A percentile compares a stretch with the other conserved stretches of the same genome.
These are phyloP conservation scores for Debaryomyces nepalensis DNA, from an alignment of 1,139 yeast genomes.

Conservation along the genomic window DNA sequence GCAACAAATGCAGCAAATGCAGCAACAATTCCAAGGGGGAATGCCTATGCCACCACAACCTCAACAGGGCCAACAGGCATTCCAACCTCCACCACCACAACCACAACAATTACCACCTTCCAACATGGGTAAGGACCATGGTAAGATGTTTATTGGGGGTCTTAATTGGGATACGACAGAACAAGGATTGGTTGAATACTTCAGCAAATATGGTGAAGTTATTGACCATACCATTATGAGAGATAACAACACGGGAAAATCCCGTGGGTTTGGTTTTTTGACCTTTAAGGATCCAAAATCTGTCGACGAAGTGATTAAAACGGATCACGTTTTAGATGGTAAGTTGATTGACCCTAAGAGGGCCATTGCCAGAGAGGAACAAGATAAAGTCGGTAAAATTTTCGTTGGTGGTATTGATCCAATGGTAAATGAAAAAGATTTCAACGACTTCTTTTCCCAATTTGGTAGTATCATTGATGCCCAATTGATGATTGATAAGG, in stretches of 20 bases:
- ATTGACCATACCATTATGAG: slow-evolving; percentile 93
- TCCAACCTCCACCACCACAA: slow-evolving; percentile 22
- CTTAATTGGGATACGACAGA: slow-evolving; percentile 98
- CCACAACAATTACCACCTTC: slow-evolving; percentile 35
- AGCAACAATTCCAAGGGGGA: slow-evolving; percentile 25
- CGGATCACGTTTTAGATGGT: slow-evolving; percentile 92
- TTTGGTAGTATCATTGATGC: slow-evolving; percentile 96
- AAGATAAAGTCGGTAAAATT: slow-evolving; percentile 95
- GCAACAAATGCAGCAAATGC: slow-evolving; percentile 13
- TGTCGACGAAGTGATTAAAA: slow-evolving; percentile 85
- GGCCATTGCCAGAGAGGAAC: slow-evolving; percentile 98
- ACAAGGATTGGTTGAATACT: slow-evolving; percentile 77
- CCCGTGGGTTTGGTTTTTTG: slow-evolving; percentile 95
- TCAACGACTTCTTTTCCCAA: slow-evolving; percentile 83
- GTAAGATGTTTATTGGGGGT: slow-evolving; percentile 98
- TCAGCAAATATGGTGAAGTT: slow-evolving; percentile 89
- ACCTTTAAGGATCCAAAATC: slow-evolving; percentile 83
- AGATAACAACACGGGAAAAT: slow-evolving; percentile 85
- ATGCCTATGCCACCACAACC: slow-evolving; percentile 16
- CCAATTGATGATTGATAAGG: slow-evolving; percentile 96
- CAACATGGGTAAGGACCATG: slow-evolving; percentile 54
- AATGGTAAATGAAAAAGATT: slow-evolving; percentile 91
- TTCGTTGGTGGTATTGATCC: slow-evolving; percentile 98
- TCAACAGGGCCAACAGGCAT: slow-evolving; percentile 21
- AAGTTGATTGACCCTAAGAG: slow-evolving; percentile 97